Conservation (phyloP, 1,284 basidiomycete species). For the Phlebopus sp. region DNA sequence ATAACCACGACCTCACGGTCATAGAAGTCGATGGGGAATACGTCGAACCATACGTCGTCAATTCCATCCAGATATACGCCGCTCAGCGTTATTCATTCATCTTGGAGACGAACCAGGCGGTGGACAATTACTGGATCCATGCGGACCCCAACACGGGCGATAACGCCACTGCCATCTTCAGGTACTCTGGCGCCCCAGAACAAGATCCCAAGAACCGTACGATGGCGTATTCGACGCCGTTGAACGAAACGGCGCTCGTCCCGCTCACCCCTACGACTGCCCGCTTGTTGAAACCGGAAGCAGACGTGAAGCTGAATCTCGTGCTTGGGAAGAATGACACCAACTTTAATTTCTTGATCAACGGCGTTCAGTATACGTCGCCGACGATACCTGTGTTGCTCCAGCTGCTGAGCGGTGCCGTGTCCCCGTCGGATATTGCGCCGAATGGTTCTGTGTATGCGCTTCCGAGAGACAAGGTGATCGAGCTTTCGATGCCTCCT, state of each 20-base stretch:
- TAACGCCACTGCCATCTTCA: conserved; percentile 32
- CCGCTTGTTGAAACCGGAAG: conserved; percentile 13
- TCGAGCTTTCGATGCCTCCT: conserved; percentile 40
- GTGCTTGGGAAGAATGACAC: conserved; percentile 21
- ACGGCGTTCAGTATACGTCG: conserved; percentile 31
- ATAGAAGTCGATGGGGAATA: conserved; percentile 39
- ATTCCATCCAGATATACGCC: conserved; percentile 28
- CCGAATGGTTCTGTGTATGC: conserved; percentile 39
- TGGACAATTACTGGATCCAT: conserved; percentile 32
- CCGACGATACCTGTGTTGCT: conserved; percentile 43
- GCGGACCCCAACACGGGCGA: conserved; percentile 14
- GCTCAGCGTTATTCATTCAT: conserved; percentile 37
- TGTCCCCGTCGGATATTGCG: conserved; percentile 37
- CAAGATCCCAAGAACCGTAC: conserved; percentile 27
- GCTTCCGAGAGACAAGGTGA: conserved; percentile 38
- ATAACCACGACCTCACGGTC: conserved; percentile 32
- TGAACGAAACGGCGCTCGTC: conserved; percentile 29
- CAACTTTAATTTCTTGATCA: conserved; percentile 24
- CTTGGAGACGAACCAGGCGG: conserved; percentile 26
- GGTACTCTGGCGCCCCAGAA: conserved; percentile 30
- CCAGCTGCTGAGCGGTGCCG: conserved; percentile 44
- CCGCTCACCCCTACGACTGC: conserved; percentile 17
- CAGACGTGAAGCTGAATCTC: conserved; percentile 28
- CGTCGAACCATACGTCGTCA: conserved; percentile 27
- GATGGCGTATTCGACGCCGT: conserved; percentile 10